Percentiles rank a stretch among this genome's conserved stretches.
Conservation (phyloP, 805 yeast species). For the Candida dajiaensis region DNA sequence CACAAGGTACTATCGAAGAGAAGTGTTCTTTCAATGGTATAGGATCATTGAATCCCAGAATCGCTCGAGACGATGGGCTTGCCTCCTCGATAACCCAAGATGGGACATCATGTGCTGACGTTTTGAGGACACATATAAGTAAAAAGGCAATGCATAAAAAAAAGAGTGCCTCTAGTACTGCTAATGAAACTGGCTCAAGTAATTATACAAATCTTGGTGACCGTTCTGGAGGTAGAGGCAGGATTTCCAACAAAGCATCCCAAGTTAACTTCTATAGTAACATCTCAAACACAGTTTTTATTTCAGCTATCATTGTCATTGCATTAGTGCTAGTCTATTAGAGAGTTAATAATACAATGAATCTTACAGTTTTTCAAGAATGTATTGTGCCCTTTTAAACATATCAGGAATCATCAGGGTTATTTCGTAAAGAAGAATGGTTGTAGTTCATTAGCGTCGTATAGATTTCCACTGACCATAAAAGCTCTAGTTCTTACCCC, state of each 20-base stretch:
- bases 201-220: neutral
- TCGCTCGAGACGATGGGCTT: conserved; percentile 8
- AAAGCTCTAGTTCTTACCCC: conserved; percentile 64
- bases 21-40: conserved; percentile 24
- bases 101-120: conserved; percentile 17
- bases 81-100: conserved; percentile 1
- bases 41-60: conserved; percentile 12
- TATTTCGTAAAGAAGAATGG: neutral
- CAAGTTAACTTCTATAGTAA: conserved; percentile 7
- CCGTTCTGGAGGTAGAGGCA: neutral
- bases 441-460: neutral
- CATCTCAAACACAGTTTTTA: conserved; percentile 3
- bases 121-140: conserved; percentile 8
- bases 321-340: conserved; percentile 2
- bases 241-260: conserved; percentile 4
- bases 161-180: neutral
- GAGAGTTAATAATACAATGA: neutral
- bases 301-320: conserved; percentile 1
- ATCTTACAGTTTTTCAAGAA: neutral
- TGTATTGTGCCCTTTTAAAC: neutral
- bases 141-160: neutral
- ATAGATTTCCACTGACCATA: neutral
- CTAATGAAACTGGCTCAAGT: neutral
- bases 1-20: conserved; percentile 30
- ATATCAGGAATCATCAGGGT: neutral